These are phyloP conservation scores for Leishmania amazonensis DNA, from an alignment of 208 protist species.

Conservation along the genomic window DNA sequence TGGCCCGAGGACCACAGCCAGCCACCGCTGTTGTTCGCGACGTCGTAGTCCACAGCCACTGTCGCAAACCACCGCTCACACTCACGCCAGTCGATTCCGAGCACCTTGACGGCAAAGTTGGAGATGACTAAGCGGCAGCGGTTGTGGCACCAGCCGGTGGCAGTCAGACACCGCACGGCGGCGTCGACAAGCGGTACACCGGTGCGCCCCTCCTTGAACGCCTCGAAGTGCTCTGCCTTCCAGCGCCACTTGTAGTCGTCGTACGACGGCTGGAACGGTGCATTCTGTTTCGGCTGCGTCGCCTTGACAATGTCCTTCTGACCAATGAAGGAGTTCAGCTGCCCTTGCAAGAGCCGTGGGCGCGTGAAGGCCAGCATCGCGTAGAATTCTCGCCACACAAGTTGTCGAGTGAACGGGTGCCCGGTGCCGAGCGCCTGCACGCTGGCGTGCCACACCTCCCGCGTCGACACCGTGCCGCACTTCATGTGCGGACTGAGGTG, in stretches of 20 bases:
- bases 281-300: conserved; percentile 37
- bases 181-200: conserved; percentile 94
- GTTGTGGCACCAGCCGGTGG: conserved; percentile 87
- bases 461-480: conserved; percentile 73
- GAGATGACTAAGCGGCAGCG: conserved; percentile 78
- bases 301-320: conserved; percentile 16
- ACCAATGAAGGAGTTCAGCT: conserved; percentile 46
- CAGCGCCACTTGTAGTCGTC: conserved; percentile 61
- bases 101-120: conserved; percentile 89
- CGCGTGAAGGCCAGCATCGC: conserved; percentile 58
- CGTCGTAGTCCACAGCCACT: conserved; percentile 89
- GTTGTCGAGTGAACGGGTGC: conserved; percentile 58
- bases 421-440: conserved; percentile 38
- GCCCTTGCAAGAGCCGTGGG: conserved; percentile 54
- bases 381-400: conserved; percentile 85
- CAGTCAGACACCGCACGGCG: conserved; percentile 86
- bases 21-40: conserved; percentile 84
- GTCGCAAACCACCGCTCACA: conserved; percentile 89
- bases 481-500: conserved; percentile 81
- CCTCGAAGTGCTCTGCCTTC: conserved; percentile 50
- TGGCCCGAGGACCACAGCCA: conserved; percentile 81
- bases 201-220: conserved; percentile 80
- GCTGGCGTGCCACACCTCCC: conserved; percentile 56
- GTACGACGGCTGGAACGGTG: conserved; percentile 70
- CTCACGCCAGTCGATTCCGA: conserved; percentile 91